These are phyloP conservation scores for Suhomyces atakaporum DNA, from an alignment of 1,139 yeast species.

Conservation along the genomic window DNA sequence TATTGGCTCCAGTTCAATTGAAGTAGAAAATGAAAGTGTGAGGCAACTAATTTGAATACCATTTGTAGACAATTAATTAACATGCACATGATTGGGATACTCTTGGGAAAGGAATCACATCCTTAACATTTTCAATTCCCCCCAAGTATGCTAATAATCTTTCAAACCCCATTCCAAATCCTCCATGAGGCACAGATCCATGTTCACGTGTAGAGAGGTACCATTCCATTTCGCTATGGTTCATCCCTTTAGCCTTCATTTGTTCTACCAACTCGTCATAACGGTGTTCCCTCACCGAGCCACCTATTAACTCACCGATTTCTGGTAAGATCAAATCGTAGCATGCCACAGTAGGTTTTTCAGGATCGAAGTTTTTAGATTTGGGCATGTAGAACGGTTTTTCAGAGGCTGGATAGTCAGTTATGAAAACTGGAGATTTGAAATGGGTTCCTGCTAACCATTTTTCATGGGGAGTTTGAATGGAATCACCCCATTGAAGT, in stretches of 20 bases:
- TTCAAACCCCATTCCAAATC: slow-evolving; percentile 95
- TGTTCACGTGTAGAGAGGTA: slow-evolving; percentile 70
- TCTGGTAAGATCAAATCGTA: slow-evolving; percentile 87
- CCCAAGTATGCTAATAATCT: slow-evolving; percentile 72
- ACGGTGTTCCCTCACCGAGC: slow-evolving; percentile 84
- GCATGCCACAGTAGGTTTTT: slow-evolving; percentile 74
- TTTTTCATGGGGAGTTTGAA: slow-evolving; percentile 88
- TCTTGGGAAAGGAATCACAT: slow-evolving; percentile 80
- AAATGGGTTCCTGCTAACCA: slow-evolving; percentile 76
- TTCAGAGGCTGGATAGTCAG: slow-evolving; percentile 75
- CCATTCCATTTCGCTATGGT: slow-evolving; percentile 70
- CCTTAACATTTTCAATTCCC: slow-evolving; percentile 78
- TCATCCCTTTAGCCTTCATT: slow-evolving; percentile 57
- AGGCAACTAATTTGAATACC: no score
- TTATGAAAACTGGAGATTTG: slow-evolving; percentile 80
- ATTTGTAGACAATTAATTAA: slow-evolving; percentile 20
- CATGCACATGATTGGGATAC: slow-evolving; percentile 41
- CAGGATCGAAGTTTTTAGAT: slow-evolving; percentile 31
- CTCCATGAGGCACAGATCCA: slow-evolving; percentile 93
- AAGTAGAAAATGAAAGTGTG: no score
- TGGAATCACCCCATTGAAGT: slow-evolving; percentile 66
- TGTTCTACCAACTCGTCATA: slow-evolving; percentile 48
- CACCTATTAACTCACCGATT: slow-evolving; percentile 96
- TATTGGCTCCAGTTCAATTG: no score
- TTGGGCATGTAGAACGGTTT: slow-evolving; percentile 93